Conservation (phyloP, 1,284 basidiomycete species). For the Naganishia sp. region DNA sequence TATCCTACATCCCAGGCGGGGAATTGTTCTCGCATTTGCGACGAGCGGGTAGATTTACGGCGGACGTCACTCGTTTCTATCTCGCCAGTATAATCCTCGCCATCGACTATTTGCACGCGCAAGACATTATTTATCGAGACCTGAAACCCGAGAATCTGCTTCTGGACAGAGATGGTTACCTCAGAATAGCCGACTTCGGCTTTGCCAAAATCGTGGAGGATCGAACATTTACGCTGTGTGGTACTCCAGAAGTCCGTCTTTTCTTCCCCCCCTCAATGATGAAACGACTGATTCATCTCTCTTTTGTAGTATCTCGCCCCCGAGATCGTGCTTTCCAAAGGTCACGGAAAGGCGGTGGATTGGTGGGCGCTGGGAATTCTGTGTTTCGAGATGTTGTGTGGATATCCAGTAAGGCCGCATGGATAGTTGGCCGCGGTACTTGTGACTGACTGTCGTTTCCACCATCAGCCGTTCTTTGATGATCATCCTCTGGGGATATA, state of each 20-base stretch:
- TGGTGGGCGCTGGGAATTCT: conserved; percentile 60
- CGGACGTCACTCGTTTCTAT: conserved; percentile 59
- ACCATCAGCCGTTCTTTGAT: conserved; percentile 50
- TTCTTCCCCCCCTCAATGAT: background rate
- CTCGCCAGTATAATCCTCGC: conserved; percentile 58
- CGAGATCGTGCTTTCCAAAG: conserved; percentile 56
- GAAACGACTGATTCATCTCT: background rate
- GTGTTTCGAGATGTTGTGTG: conserved; percentile 57
- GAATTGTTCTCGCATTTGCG: conserved; percentile 59
- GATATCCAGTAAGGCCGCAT: conserved; percentile 46
- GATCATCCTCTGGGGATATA: conserved; percentile 55
- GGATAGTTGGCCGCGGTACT: background rate
- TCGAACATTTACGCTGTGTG: conserved; percentile 56
- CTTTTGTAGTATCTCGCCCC: conserved; percentile 53
- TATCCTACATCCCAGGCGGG: conserved; percentile 59
- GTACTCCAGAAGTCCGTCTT: conserved; percentile 31
- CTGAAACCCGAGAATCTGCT: conserved; percentile 60
- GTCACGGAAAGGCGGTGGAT: conserved; percentile 58
- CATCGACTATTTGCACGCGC: conserved; percentile 56
- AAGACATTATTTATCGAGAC: conserved; percentile 58
- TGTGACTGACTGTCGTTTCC: background rate
- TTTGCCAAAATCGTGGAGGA: conserved; percentile 58
- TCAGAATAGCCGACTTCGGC: conserved; percentile 59
- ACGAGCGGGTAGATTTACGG: conserved; percentile 55
- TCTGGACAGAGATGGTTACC: conserved; percentile 54